Percentiles rank a stretch among this genome's conserved stretches.
These are phyloP conservation scores for Malassezia arunalokei DNA, from an alignment of 1,284 basidiomycete species.

Conservation along the genomic window DNA sequence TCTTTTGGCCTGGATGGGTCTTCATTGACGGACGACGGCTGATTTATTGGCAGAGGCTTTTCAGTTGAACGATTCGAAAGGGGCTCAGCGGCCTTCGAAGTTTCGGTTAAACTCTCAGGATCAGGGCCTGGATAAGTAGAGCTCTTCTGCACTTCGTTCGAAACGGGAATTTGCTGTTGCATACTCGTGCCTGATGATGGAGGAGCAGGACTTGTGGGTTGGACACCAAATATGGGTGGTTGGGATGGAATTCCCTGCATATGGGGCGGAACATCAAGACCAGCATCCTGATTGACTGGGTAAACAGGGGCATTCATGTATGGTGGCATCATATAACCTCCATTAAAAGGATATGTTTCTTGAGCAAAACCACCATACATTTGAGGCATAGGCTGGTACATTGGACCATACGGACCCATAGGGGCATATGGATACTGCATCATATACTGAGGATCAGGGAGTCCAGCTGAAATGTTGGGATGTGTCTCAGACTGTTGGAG, in stretches of 20 bases:
- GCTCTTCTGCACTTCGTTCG: too few species aligned
- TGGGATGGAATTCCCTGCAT: conserved; percentile 13
- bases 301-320: conserved; percentile 2
- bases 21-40: too few species aligned
- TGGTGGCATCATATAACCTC: neutral
- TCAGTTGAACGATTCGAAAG: too few species aligned
- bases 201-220: too few species aligned
- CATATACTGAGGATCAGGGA: neutral
- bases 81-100: too few species aligned
- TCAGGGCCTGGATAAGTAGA: too few species aligned
- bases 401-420: neutral
- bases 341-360: neutral
- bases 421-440: neutral
- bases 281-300: neutral
- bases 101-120: too few species aligned
- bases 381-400: conserved; percentile 4
- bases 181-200: too few species aligned
- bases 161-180: too few species aligned
- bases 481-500: neutral
- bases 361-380: conserved; percentile 10
- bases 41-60: too few species aligned
- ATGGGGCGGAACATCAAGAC: conserved; percentile 18
- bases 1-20: too few species aligned
- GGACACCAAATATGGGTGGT: neutral
- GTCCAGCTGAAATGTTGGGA: neutral